A percentile compares a stretch with the other conserved stretches of the same genome.
Evolutionary conservation across 208 protist genomes (phyloP).

Genomic region (Acanthamoeba triangularis): DNA sequence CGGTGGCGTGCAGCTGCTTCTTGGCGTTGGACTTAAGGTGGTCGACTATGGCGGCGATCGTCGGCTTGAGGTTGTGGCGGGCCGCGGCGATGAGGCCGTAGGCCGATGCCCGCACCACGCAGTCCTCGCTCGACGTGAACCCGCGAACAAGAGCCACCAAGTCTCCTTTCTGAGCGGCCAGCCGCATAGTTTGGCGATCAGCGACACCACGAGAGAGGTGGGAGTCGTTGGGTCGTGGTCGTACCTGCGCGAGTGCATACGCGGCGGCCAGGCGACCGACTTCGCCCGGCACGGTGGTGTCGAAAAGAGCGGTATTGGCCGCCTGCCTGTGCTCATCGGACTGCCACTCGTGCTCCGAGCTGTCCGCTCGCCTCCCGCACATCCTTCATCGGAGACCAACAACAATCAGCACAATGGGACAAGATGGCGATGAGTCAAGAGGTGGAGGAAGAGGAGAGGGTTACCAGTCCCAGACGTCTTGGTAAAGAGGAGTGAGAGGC

Average conservation of each 20-base stretch:
- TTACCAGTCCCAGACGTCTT: slow-evolving; percentile 30
- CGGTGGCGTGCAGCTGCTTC: neutral
- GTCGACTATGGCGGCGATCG: neutral
- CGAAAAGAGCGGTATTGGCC: neutral
- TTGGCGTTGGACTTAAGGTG: neutral
- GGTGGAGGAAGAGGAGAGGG: too few species aligned
- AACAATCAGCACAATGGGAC: too few species aligned
- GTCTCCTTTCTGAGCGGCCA: neutral
- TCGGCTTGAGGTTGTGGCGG: neutral
- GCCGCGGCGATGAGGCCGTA: slow-evolving; percentile 19
- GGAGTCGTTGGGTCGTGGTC: too few species aligned
- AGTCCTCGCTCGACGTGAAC: neutral
- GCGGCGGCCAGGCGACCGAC: neutral
- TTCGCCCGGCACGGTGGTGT: neutral
- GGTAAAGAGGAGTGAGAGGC: neutral
- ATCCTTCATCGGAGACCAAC: neutral
- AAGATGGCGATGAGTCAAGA: too few species aligned
- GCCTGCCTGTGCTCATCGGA: neutral
- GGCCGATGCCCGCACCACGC: neutral
- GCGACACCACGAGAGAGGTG: too few species aligned
- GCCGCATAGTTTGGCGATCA: neutral
- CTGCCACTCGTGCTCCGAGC: neutral
- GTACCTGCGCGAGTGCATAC: neutral
- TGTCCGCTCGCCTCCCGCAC: neutral
- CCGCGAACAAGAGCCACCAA: neutral